These are phyloP conservation scores for Vitis vinifera DNA, from an alignment of 164 flowering plant genomes.

Conservation along the genomic window DNA sequence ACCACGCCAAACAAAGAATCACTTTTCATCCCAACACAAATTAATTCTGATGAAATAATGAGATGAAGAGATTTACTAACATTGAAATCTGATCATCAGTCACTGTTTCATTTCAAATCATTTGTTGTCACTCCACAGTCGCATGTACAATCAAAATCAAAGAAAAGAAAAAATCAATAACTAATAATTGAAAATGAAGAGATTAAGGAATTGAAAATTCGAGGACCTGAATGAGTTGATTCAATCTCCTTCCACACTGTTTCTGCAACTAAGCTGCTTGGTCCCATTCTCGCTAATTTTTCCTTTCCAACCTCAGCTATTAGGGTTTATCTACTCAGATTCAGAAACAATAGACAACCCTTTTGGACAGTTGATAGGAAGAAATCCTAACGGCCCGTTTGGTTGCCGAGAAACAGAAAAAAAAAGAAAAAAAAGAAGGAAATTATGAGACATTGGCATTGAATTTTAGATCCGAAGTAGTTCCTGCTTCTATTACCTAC, in stretches of 20 bases:
- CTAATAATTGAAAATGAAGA: background rate
- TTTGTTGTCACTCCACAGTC: background rate
- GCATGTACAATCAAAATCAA: conserved; percentile 7
- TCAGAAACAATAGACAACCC: too few relatives aligned
- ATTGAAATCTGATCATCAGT: conserved; percentile 76
- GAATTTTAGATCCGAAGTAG: too few relatives aligned
- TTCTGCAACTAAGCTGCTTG: conserved; percentile 59
- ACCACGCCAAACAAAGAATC: background rate
- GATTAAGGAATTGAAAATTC: background rate
- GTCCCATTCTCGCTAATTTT: conserved; percentile 24
- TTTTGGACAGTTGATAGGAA: too few relatives aligned
- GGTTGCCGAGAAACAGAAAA: too few relatives aligned
- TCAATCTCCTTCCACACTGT: conserved; percentile 67
- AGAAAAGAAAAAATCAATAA: background rate
- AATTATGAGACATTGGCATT: too few relatives aligned
- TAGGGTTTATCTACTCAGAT: too few relatives aligned
- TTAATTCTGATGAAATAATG: background rate
- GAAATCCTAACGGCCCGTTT: too few relatives aligned
- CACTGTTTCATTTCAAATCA: conserved; percentile 37
- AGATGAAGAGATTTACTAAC: conserved; percentile 41
- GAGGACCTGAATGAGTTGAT: conserved; percentile 66
- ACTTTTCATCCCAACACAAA: background rate
- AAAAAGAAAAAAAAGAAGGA: too few relatives aligned
- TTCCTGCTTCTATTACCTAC: too few relatives aligned
- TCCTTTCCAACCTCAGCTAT: too few relatives aligned